A percentile compares a stretch with the other conserved stretches of the same genome.
Conservation (phyloP, 2,329 filamentous ascomycete genomes). For the Penicillium paneum region DNA sequence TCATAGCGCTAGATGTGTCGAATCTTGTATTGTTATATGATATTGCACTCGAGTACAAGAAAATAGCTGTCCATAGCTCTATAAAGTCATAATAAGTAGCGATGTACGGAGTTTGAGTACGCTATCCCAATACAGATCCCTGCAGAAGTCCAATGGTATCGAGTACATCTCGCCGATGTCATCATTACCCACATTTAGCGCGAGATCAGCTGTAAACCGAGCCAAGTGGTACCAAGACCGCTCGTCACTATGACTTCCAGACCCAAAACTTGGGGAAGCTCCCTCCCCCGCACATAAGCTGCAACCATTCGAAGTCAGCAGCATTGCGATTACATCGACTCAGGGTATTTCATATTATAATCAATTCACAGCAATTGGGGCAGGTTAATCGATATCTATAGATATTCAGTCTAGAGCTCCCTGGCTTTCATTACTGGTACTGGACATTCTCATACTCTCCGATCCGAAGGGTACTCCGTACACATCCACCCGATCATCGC, state of each 20-base stretch:
- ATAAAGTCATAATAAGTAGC: neutral
- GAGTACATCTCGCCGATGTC: slow-evolving; percentile 9
- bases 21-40: neutral
- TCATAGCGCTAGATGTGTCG: neutral
- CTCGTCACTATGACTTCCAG: slow-evolving; percentile 4
- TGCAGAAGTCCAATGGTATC: slow-evolving; percentile 1
- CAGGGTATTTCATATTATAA: neutral
- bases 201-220: neutral
- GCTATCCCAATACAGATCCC: neutral
- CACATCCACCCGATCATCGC: slow-evolving; percentile 6
- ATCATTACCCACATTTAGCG: slow-evolving; percentile 11
- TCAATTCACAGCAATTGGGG: neutral
- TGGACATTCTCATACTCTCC: slow-evolving; percentile 1
- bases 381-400: neutral
- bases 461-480: neutral
- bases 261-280: slow-evolving; percentile 3
- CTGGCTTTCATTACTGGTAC: neutral
- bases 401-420: neutral
- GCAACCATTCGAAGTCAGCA: neutral
- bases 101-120: neutral
- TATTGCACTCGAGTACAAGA: neutral
- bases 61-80: neutral
- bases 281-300: slow-evolving; percentile 15
- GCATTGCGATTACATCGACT: neutral
- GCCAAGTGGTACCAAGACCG: neutral